phyloP scores from a whole-genome alignment of 768 basidiomycete genomes.

The Leccinum pellstonianum region DNA sequence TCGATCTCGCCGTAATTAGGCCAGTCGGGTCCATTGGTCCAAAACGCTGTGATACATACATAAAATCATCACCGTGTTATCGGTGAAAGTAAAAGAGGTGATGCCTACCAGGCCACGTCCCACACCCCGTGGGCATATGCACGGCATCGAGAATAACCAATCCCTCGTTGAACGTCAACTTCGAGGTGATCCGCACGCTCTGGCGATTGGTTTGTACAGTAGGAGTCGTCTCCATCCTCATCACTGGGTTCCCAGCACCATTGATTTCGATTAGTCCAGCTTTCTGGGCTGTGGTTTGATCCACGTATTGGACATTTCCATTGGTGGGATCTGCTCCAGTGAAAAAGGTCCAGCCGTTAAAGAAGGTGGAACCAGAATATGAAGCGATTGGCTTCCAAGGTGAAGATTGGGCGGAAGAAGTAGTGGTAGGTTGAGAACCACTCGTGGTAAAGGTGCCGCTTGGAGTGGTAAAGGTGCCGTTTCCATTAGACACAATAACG shows the following conservation, averaged over 20 bases:
- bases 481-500: conserved; percentile 19
- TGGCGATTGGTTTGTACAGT: conserved; percentile 65
- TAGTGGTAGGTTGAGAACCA: conserved; percentile 17
- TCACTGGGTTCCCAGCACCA: conserved; percentile 70
- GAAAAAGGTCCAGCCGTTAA: conserved; percentile 79
- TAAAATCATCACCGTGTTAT: conserved; percentile 1
- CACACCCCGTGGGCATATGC: conserved; percentile 91
- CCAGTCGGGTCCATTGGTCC: conserved; percentile 50
- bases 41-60: conserved; percentile 37
- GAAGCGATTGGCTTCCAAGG: conserved; percentile 59
- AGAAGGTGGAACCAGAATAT: conserved; percentile 72
- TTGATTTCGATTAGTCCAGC: conserved; percentile 69
- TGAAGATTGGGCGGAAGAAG: conserved; percentile 38
- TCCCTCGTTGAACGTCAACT: conserved; percentile 57
- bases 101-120: conserved; percentile 66
- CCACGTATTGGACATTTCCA: conserved; percentile 67
- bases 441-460: conserved; percentile 25
- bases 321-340: conserved; percentile 71
- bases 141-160: conserved; percentile 80
- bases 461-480: conserved; percentile 23
- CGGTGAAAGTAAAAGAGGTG: neutral
- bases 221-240: conserved; percentile 86
- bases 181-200: conserved; percentile 75
- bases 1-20: conserved; percentile 70
- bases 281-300: conserved; percentile 55